Evolutionary conservation across 129 eudicot species (phyloP).

Genomic region (Pittosporum tobira): DNA sequence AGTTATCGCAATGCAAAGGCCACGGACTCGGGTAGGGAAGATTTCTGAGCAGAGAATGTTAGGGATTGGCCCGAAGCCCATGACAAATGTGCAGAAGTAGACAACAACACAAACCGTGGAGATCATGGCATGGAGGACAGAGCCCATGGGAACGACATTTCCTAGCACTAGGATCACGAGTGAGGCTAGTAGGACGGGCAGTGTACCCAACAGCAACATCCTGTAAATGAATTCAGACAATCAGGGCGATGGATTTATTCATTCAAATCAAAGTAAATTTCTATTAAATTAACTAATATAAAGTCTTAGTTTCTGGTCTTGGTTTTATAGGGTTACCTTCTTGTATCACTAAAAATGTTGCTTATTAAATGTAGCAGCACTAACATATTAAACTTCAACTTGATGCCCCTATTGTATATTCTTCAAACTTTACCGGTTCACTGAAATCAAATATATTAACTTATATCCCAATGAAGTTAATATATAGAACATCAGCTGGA

Average conservation of each 20-base stretch:
- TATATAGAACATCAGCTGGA: neutral
- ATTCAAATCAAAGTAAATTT: neutral
- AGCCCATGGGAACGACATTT: conserved; percentile 34
- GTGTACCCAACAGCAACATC: conserved; percentile 53
- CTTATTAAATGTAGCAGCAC: too few relatives aligned
- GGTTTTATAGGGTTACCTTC: neutral
- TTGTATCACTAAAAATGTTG: neutral
- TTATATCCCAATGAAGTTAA: neutral
- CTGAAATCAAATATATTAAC: too few relatives aligned
- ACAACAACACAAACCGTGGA: conserved; percentile 73
- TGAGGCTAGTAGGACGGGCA: conserved; percentile 50
- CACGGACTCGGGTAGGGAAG: conserved; percentile 86
- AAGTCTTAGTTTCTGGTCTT: neutral
- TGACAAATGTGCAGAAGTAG: conserved; percentile 77
- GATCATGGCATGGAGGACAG: conserved; percentile 47
- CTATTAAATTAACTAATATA: neutral
- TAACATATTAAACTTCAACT: too few relatives aligned
- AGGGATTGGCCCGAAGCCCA: conserved; percentile 97
- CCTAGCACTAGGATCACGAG: conserved; percentile 60
- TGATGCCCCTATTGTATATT: too few relatives aligned
- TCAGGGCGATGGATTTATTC: neutral
- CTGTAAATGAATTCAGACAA: conserved; percentile 25
- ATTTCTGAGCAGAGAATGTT: conserved; percentile 90
- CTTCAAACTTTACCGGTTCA: neutral
- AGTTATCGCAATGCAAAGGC: conserved; percentile 86